Base-by-base conservation (phyloP, 306 rosid genomes). In the Lathyrus oleraceus region DNA sequence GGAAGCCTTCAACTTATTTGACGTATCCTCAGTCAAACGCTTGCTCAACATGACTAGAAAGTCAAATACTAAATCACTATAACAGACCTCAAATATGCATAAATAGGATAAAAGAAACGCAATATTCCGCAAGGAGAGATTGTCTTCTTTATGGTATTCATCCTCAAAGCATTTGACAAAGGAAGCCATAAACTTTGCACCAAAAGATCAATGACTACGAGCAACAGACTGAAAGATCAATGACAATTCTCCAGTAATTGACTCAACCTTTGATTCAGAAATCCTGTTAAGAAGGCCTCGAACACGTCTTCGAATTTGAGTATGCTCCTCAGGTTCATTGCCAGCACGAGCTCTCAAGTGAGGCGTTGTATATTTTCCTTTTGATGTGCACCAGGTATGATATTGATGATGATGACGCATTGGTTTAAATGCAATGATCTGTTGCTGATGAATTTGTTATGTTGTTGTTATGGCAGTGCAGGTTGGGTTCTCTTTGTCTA, bases 91-190 rank as follows among this genome's bases (percentile, higher is more conserved):
- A 84, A 88, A 88, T 73, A 87, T 63, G 72, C 82, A 94, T 67
- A 94, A 82, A 77, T 94, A 81, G 42, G 96, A 94, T 20, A 90
- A 83, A 61, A 94, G 77, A 71, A 88, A 95, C 23, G 96, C 85
- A 64, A 94, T 65, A 80, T 94, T 94, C 68, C 92, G 81, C 86
- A 94, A 74, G 40, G 98, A 90, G 73, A 94, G 90, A 75, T 83
- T 85, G 78, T 90, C 97, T 72, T 87, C 83, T 79, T 88, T 87
- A 16, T 73, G 78, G 78, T 88, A 88, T 71, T 94, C 94, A 16
- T 84, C 98, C 98, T 90, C 97, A 65, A 88, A 90, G 59, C 82
- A 85, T 83, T 84, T 83, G 38, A 97, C 92, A 82, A 90, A 83
- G 60, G 94, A 84, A 49, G 90, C 91, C 91, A 88, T 64, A 82